Percentiles rank a stretch among this genome's conserved stretches.
Conservation (phyloP, 768 basidiomycete species). For the Boletus rubescentipes region DNA sequence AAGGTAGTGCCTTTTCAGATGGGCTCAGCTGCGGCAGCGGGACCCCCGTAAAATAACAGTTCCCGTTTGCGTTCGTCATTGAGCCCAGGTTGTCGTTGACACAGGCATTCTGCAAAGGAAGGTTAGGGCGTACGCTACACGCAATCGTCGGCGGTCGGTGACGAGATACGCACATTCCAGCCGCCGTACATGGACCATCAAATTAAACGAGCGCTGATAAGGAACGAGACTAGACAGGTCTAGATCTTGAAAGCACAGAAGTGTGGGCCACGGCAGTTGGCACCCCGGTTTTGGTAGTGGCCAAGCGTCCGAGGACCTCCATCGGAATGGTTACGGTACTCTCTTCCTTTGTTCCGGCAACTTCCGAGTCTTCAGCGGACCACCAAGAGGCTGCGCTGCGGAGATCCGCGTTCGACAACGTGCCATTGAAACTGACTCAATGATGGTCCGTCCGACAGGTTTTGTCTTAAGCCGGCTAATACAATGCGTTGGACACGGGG, state of each 20-base stretch:
- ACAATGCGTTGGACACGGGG: background rate
- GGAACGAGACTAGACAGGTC: too few relatives aligned
- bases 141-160: too few relatives aligned
- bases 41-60: constrained; percentile 77
- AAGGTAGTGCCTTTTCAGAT: constrained; percentile 88
- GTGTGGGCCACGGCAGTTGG: too few relatives aligned
- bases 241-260: too few relatives aligned
- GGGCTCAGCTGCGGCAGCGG: constrained; percentile 83
- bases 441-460: background rate
- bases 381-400: background rate
- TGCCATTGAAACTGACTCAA: background rate
- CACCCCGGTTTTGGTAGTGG: too few relatives aligned
- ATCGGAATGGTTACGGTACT: too few relatives aligned
- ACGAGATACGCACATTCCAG: constrained; percentile 52
- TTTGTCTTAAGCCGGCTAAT: too few relatives aligned
- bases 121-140: constrained; percentile 12
- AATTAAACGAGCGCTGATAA: constrained; percentile 57
- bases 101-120: constrained; percentile 49
- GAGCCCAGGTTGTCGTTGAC: constrained; percentile 71
- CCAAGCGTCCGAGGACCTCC: too few relatives aligned
- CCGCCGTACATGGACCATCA: constrained; percentile 56
- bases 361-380: too few relatives aligned
- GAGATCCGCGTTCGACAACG: background rate
- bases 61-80: constrained; percentile 66
- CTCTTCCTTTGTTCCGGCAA: too few relatives aligned